These are phyloP conservation scores for Jaltomata sinuosa DNA, from an alignment of 257 asterid genomes.

Conservation along the genomic window DNA sequence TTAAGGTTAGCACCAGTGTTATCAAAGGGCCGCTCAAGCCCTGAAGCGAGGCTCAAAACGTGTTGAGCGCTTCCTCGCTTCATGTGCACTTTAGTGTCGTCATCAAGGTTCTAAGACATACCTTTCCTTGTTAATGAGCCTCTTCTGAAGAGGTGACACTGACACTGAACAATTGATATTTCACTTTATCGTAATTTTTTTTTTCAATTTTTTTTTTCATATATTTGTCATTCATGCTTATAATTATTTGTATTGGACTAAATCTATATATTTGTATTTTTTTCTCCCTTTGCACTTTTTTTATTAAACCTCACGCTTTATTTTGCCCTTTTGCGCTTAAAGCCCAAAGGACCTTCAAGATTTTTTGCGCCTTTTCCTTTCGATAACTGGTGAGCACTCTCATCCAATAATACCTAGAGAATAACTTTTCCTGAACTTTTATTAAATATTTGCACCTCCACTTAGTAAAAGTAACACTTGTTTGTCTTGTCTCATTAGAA, in stretches of 20 bases:
- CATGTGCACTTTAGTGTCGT: neutral
- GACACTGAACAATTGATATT: neutral
- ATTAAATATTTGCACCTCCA: neutral
- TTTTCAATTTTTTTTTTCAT: neutral
- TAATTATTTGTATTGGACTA: neutral
- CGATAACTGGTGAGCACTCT: neutral
- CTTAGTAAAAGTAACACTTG: neutral
- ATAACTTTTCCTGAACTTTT: neutral
- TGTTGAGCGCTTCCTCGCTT: neutral
- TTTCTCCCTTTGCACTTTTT: neutral
- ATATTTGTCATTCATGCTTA: neutral
- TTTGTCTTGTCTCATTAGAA: neutral
- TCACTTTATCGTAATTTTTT: neutral
- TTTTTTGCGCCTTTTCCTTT: neutral
- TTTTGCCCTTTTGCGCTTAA: neutral
- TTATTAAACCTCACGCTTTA: neutral
- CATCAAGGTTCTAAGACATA: neutral
- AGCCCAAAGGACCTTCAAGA: neutral
- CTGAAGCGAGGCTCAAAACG: neutral
- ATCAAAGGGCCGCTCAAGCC: neutral
- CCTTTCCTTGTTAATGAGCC: neutral
- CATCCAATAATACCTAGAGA: neutral
- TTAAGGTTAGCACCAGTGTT: neutral
- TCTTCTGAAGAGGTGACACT: no score
- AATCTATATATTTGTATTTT: neutral